A percentile compares a stretch with the other conserved stretches of the same genome.
phyloP scores from a whole-genome alignment of 164 flowering plant genomes.

The Liquidambar formosana region DNA sequence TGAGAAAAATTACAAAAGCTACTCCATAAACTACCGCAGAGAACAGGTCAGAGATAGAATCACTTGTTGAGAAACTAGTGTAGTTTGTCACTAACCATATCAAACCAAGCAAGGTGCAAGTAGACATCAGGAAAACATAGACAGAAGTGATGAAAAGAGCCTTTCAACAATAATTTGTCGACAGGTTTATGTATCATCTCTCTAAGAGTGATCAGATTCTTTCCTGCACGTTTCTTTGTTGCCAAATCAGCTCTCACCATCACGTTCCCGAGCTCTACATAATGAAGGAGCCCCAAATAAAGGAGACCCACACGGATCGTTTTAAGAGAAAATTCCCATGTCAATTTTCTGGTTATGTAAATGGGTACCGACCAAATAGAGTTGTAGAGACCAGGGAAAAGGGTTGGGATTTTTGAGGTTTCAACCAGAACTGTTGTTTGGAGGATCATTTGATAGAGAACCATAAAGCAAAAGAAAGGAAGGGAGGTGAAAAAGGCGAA shows the following conservation, averaged over 20 bases:
- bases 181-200: slow-evolving; percentile 2
- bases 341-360: not conserved
- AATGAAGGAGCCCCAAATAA: slow-evolving; percentile 9
- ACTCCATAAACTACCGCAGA: not conserved
- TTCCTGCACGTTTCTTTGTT: slow-evolving; percentile 11
- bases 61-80: not conserved
- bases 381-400: not conserved
- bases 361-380: not conserved
- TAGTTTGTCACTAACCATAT: not conserved
- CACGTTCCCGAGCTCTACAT: slow-evolving; percentile 10
- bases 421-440: not conserved
- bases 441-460: not conserved
- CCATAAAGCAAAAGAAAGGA: not conserved
- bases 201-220: slow-evolving; percentile 1
- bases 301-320: slow-evolving; percentile 11
- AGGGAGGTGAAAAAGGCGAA: not conserved
- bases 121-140: slow-evolving; percentile 15
- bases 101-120: slow-evolving; percentile 9
- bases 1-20: not conserved
- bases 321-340: not conserved
- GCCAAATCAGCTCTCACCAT: not conserved
- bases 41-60: not conserved
- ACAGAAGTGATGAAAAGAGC: slow-evolving; percentile 16
- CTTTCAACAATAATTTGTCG: slow-evolving; percentile 1
- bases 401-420: not conserved